phyloP scores from a whole-genome alignment of 2,329 filamentous ascomycete genomes.

The Beauveria brongniartii region DNA sequence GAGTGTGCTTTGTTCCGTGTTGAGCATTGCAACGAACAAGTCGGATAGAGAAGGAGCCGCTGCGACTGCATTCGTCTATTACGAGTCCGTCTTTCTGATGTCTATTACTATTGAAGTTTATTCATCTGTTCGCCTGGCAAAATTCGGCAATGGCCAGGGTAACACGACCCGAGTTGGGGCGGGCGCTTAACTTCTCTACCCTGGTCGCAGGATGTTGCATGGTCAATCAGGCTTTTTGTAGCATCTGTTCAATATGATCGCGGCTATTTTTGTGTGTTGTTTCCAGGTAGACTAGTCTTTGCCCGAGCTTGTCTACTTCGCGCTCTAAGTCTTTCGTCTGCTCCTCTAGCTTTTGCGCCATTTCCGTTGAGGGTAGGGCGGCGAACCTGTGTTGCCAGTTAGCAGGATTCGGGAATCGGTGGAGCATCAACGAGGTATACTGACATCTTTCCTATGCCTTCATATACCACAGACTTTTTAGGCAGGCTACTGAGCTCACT shows the following conservation, averaged over 20 bases:
- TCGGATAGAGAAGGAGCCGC: neutral
- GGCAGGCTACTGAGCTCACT: constrained; percentile 75
- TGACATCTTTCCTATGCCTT: constrained; percentile 96
- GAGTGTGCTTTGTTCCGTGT: neutral
- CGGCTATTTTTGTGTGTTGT: constrained; percentile 92
- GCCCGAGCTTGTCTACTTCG: constrained; percentile 74
- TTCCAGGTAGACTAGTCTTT: constrained; percentile 88
- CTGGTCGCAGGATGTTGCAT: neutral
- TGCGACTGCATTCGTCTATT: neutral
- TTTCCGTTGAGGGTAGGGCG: constrained; percentile 59
- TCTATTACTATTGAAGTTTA: neutral
- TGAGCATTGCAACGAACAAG: neutral
- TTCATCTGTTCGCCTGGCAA: neutral
- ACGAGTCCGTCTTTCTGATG: neutral
- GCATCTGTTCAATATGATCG: constrained; percentile 82
- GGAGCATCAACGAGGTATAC: constrained; percentile 21
- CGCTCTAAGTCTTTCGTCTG: constrained; percentile 69
- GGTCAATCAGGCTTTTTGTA: constrained; percentile 41
- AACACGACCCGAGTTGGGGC: neutral
- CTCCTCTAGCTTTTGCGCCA: constrained; percentile 66
- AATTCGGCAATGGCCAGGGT: neutral
- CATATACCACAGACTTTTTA: constrained; percentile 72
- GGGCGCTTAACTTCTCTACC: too few relatives aligned
- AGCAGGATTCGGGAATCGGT: neutral
- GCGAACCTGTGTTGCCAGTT: constrained; percentile 62